Evolutionary conservation across 495 filamentous ascomycete species (phyloP).

Genomic region (Venustampulla echinocandica): DNA sequence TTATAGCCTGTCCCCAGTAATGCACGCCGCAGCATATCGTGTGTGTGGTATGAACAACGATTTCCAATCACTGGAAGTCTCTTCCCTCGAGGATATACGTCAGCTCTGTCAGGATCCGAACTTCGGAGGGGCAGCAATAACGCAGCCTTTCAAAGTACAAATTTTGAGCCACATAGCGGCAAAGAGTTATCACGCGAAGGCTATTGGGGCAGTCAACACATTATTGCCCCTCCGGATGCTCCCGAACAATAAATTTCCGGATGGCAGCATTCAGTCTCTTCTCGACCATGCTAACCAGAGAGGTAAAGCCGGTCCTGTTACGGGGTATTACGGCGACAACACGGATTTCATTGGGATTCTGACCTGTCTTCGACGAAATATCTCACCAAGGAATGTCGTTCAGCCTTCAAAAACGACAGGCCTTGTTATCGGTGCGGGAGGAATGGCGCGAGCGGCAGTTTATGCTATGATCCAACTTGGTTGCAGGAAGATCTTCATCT

Average conservation of each 20-base stretch:
- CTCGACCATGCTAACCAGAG: constrained; percentile 52
- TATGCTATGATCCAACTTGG: constrained; percentile 74
- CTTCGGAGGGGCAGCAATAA: constrained; percentile 67
- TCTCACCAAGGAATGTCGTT: constrained; percentile 72
- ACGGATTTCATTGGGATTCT: constrained; percentile 74
- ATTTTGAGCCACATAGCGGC: constrained; percentile 58
- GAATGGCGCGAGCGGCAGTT: constrained; percentile 72
- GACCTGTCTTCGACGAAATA: constrained; percentile 51
- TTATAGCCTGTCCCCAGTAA: constrained; percentile 69
- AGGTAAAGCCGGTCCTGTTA: constrained; percentile 54
- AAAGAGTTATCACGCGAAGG: constrained; percentile 65
- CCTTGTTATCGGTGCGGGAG: constrained; percentile 70
- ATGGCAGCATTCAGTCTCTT: constrained; percentile 57
- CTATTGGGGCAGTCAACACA: constrained; percentile 76
- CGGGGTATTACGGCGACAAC: constrained; percentile 73
- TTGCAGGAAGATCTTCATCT: constrained; percentile 70
- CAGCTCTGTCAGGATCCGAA: constrained; percentile 51
- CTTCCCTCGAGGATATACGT: constrained; percentile 55
- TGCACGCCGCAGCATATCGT: constrained; percentile 69
- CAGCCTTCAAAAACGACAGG: constrained; percentile 57
- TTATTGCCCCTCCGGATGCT: constrained; percentile 63
- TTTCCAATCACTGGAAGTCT: constrained; percentile 55
- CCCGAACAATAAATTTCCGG: constrained; percentile 26
- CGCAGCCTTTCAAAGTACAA: constrained; percentile 66
- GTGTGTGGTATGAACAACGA: constrained; percentile 65